These are phyloP conservation scores for Fusarium sp. DNA, from an alignment of 2,329 filamentous ascomycete species.

Conservation along the genomic window DNA sequence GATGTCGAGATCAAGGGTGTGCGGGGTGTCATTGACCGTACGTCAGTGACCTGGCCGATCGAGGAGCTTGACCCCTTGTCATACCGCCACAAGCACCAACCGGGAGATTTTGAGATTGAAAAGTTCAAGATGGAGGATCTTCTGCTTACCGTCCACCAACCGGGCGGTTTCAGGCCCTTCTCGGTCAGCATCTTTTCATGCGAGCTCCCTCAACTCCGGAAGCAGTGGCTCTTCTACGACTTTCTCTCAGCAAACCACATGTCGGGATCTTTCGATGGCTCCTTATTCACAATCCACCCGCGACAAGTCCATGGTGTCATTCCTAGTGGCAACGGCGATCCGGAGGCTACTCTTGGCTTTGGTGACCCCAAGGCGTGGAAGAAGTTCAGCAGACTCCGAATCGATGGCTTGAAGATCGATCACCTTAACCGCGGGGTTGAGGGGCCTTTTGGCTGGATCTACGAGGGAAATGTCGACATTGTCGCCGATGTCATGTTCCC, in stretches of 20 bases:
- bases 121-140: slow-evolving; percentile 96
- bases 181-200: slow-evolving; percentile 95
- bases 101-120: slow-evolving; percentile 96
- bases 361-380: slow-evolving; percentile 82
- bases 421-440: slow-evolving; percentile 93
- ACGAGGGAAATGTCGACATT: slow-evolving; percentile 96
- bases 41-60: slow-evolving; percentile 72
- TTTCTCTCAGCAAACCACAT: slow-evolving; percentile 95
- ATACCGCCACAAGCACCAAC: slow-evolving; percentile 85
- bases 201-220: slow-evolving; percentile 88
- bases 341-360: slow-evolving; percentile 61
- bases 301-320: slow-evolving; percentile 85
- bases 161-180: slow-evolving; percentile 89
- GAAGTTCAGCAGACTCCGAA: slow-evolving; percentile 90
- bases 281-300: slow-evolving; percentile 95
- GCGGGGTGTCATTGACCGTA: slow-evolving; percentile 89
- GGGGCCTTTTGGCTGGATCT: slow-evolving; percentile 96
- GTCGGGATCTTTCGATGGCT: slow-evolving; percentile 94
- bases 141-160: slow-evolving; percentile 89
- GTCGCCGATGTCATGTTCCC: slow-evolving; percentile 96
- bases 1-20: slow-evolving; percentile 96
- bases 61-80: slow-evolving; percentile 80
- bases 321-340: slow-evolving; percentile 59
- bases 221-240: slow-evolving; percentile 98
- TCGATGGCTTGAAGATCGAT: slow-evolving; percentile 93